phyloP scores from a whole-genome alignment of 805 yeast species.

The Myxozyma vanderwaltii region DNA sequence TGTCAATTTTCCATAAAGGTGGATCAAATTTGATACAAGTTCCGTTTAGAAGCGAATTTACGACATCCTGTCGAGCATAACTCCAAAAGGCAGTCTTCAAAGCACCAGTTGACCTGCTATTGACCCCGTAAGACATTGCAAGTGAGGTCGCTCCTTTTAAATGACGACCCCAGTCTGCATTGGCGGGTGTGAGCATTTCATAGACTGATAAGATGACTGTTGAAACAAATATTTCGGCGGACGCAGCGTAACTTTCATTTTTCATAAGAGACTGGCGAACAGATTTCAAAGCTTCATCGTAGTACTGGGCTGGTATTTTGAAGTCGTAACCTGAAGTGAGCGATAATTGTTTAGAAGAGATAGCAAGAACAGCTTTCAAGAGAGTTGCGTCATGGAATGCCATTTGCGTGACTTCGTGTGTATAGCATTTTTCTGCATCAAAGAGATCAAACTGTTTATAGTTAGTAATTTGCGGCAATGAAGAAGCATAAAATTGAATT shows the following conservation, averaged over 20 bases:
- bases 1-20: slow-evolving; percentile 11
- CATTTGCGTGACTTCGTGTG: slow-evolving; percentile 12
- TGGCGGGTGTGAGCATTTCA: slow-evolving; percentile 30
- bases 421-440: slow-evolving; percentile 12
- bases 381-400: slow-evolving; percentile 16
- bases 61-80: slow-evolving; percentile 25
- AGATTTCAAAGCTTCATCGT: slow-evolving; percentile 16
- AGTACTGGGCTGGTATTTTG: slow-evolving; percentile 17
- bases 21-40: slow-evolving; percentile 13
- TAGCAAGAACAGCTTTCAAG: slow-evolving; percentile 23
- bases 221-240: slow-evolving; percentile 12
- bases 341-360: slow-evolving; percentile 23
- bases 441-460: slow-evolving; percentile 14
- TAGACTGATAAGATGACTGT: slow-evolving; percentile 25
- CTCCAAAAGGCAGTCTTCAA: slow-evolving; percentile 27
- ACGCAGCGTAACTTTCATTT: slow-evolving; percentile 4
- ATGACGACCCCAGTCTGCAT: slow-evolving; percentile 26
- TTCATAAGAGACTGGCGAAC: slow-evolving; percentile 13
- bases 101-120: slow-evolving; percentile 13
- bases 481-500: background rate
- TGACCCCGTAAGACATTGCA: slow-evolving; percentile 17
- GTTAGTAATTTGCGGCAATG: too few relatives aligned
- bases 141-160: slow-evolving; percentile 26
- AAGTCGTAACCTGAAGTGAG: slow-evolving; percentile 17
- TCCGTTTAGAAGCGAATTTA: slow-evolving; percentile 18